These are phyloP conservation scores for Sclerotinia glacialis DNA, from an alignment of 2,329 filamentous ascomycete genomes.

Conservation along the genomic window DNA sequence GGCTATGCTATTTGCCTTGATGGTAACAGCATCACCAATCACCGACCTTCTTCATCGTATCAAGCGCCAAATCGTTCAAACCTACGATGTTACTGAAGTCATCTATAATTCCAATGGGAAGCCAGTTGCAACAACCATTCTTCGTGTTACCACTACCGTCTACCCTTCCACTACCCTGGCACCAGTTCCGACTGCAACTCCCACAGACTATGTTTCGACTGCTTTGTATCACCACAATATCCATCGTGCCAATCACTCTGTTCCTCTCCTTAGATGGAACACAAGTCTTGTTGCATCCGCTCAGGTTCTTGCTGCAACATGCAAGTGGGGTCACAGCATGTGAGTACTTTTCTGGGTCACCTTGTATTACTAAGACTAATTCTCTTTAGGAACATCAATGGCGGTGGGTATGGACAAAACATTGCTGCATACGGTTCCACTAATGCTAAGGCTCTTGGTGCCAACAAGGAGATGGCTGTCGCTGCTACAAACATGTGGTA, in stretches of 20 bases:
- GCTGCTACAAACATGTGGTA: conserved; percentile 83
- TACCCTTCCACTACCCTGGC: conserved; percentile 20
- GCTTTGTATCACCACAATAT: conserved; percentile 23
- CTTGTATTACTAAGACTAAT: neutral
- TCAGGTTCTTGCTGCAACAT: conserved; percentile 23
- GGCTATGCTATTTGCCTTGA: conserved; percentile 13
- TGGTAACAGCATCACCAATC: conserved; percentile 19
- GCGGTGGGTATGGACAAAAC: conserved; percentile 81
- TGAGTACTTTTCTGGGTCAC: conserved; percentile 46
- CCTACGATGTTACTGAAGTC: conserved; percentile 20
- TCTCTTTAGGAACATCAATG: conserved; percentile 48
- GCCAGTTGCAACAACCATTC: conserved; percentile 13
- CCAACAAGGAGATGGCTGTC: conserved; percentile 53
- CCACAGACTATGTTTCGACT: conserved; percentile 21
- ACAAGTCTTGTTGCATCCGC: conserved; percentile 21
- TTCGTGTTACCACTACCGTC: conserved; percentile 20
- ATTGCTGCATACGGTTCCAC: conserved; percentile 63
- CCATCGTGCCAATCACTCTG: conserved; percentile 23
- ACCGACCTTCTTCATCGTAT: conserved; percentile 2
- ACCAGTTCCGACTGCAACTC: conserved; percentile 21
- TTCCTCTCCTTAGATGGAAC: conserved; percentile 17
- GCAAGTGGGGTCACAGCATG: conserved; percentile 49
- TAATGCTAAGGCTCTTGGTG: conserved; percentile 46
- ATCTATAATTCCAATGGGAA: conserved; percentile 17
- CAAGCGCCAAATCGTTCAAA: conserved; percentile 15